Base-by-base conservation (phyloP, 495 filamentous ascomycete genomes). In the Aspergillus egyptiacus region DNA sequence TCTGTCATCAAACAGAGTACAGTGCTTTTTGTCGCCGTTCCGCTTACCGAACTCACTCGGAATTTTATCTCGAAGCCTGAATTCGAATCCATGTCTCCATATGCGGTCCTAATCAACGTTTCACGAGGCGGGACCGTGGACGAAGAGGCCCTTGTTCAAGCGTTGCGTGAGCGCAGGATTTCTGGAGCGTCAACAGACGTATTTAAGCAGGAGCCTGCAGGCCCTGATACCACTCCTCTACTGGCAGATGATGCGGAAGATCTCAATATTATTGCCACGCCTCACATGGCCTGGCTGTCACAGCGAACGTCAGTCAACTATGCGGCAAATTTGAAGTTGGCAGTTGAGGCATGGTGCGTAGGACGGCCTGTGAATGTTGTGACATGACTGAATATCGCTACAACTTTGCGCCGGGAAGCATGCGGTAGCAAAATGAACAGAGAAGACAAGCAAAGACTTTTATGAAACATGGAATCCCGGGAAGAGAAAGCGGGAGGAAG, bases 71-170 rank as follows among this genome's bases (percentile, higher is more conserved):
- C 70, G 3, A 65, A 60, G 0, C 40, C 67, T 0, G 80, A 84
- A 58, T 64, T 84, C 8, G 49, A 61, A 6, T 25, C 55, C 20
- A 80, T 84, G 75, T 68, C 62, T 11, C 57, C 62, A 0, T 66
- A 75, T 34, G 65, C 71, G 1, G 56, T 83, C 5, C n/a, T 84
- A 3, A 56, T 82, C 46, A 82, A 84, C 54, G 70, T 81, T 19
- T 73, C 76, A 5, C 72, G 80, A 2, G 79, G 79, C 10, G 79
- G 79, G 0, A 73, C 80, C 31, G 72, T 83, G 2, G 69, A 81
- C 41, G 79, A 84, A 59, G 55, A 49, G 2, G 76, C 74, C 0
- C 58, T 82, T 0, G 66, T 77, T 6, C 47, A 65, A 17, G 79
- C 78, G 14, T 55, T 82, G 18, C 62, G 58, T 38, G 59, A 70